phyloP scores from a whole-genome alignment of 2,329 filamentous ascomycete species.

The Coniochaeta sp. region DNA sequence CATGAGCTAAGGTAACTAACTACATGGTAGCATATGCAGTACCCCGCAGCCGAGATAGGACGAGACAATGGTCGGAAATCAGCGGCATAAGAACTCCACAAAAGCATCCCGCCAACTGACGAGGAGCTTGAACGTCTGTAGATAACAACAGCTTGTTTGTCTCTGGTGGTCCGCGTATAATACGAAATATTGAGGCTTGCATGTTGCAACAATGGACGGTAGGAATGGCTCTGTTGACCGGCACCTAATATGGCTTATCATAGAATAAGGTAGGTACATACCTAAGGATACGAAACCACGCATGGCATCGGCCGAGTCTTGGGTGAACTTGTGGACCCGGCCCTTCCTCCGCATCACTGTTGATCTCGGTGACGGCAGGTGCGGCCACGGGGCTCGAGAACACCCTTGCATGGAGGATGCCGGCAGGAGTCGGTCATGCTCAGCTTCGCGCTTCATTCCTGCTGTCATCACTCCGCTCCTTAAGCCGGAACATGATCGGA shows the following conservation, averaged over 20 bases:
- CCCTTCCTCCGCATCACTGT: background rate
- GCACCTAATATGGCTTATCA: background rate
- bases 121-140: background rate
- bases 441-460: background rate
- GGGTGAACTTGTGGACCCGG: background rate
- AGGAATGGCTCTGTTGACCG: no score
- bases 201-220: no score
- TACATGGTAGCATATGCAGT: background rate
- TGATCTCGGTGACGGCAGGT: background rate
- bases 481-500: background rate
- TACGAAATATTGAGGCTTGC: no score
- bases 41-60: background rate
- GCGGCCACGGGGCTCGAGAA: background rate
- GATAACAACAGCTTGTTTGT: no score
- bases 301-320: background rate
- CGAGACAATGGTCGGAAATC: background rate
- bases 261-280: background rate
- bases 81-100: background rate
- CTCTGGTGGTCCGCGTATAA: no score
- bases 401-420: background rate
- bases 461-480: background rate
- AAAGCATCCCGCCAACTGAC: background rate
- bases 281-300: background rate
- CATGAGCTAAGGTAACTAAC: no score
- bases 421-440: background rate